Evolutionary conservation across 345 rosid species (phyloP), one percentile per base, ranked within the genome.

Genomic region (Rhizophora apiculata): DNA sequence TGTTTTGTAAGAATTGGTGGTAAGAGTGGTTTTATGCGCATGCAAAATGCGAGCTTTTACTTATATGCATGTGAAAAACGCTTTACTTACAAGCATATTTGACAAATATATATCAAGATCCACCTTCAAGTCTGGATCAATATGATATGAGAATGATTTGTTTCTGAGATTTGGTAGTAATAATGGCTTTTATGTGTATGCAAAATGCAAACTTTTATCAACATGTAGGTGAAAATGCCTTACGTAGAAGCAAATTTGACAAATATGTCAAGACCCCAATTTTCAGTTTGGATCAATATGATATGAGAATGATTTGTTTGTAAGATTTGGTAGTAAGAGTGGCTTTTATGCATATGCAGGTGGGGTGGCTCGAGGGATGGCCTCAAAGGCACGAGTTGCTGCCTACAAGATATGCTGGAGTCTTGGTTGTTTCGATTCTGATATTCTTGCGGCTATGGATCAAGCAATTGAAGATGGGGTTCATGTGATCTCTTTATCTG

Each of bases 391-490:
- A 7, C 78, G 97, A 29, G 81, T 92, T 60, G 96, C 99, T 0
- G 92, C 88, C 1, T 95, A 92, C 60, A 92, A 92, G 83, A 90
- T 90, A 66, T 95, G 97, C 31, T 95, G 98, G 99, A 76, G 62
- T 3, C 0, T 73, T 0, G 96, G 98, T 3, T 95, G 99, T 22
- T 95, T 82, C 65, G 96, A 91, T 34, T 95, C 97, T 10, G 97
- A 95, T 65, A 89, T 92, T 49, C 88, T 92, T n/a, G 99, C 97
- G 0, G 97, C 96, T 0, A 86, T 95, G 92, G 96, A 95, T 63
- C 92, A 86, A 59, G 96, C 97, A 0, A 82, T 88, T 56, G 80
- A 76, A 0, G 99, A 94, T 55, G 97, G 97, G 1, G 97, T 95
- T 22, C 73, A 89, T 62, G 89, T 92, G 27, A 95, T 92, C 6